Base-by-base conservation (phyloP, 1,284 basidiomycete genomes). In the Sutorius eximius region DNA sequence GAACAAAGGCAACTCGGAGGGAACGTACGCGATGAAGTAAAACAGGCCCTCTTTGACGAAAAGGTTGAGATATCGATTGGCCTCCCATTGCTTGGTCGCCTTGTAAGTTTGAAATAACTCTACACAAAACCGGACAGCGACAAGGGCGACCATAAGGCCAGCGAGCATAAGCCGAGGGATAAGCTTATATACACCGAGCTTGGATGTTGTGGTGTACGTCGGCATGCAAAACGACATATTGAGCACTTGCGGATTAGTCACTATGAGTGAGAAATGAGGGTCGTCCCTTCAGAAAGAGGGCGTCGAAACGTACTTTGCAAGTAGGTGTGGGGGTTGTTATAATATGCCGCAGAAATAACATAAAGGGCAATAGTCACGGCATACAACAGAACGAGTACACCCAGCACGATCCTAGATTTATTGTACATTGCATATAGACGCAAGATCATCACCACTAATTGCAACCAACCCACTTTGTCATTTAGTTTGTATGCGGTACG, bases 381-480 rank as follows among this genome's bases (percentile, higher is more conserved):
- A 33, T 55, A 68, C 33, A 56, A n/a, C 36, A 51, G 34, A 16
- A 68, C 49, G 11, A 65, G 62, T 13, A 54, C 24, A 10, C 53
- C 50, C 15, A 65, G 30, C n/a, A 66, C 29, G 15, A 49, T 34
- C 59, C 10, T 64, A 24, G 59, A 63, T 51, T 42, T 47, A 34
- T 49, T 32, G 51, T 68, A 68, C 53, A 68, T 54, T 15, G 66
- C 59, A 32, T 68, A 66, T 8, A 66, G 49, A 3, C 66, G 61
- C 5, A 65, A 29, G 41, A 65, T 65, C 63, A 68, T 65, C 32
- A 68, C 52, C 8, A 63, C 66, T 68, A 32, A n/a, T 45, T 2
- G 13, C 16, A 4, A 20, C 4, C 7, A 30, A n/a, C 6, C 30
- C 8, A 3, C 10, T 22, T 29, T n/a, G 15, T 48, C 27, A 51